Conservation (phyloP, 2,329 filamentous ascomycete species). For the Leptographium wingfieldii region DNA sequence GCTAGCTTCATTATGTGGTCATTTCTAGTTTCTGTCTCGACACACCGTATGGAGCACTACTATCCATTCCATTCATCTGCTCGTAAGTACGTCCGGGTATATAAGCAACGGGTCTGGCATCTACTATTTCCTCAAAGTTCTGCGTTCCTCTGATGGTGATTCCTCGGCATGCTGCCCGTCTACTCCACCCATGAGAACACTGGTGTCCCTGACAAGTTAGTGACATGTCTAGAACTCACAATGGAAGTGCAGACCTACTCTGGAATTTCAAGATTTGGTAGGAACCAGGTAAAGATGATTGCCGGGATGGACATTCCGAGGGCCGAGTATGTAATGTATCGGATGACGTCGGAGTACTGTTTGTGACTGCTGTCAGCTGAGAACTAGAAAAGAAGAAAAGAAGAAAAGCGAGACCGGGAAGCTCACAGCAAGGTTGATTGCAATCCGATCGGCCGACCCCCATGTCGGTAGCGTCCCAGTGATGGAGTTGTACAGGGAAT, state of each 20-base stretch:
- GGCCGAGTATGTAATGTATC: conserved; percentile 17
- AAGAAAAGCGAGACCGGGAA: background rate
- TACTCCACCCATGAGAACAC: background rate
- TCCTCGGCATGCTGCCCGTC: background rate
- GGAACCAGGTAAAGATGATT: conserved; percentile 13
- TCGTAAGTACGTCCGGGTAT: no score
- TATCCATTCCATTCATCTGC: no score
- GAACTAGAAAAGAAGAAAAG: background rate
- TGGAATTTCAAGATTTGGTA: conserved; percentile 15
- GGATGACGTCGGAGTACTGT: conserved; percentile 16
- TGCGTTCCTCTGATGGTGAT: background rate
- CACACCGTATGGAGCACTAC: no score
- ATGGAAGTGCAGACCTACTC: background rate
- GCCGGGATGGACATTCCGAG: conserved; percentile 13
- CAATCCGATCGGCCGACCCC: conserved; percentile 5
- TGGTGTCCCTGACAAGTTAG: background rate
- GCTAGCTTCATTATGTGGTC: no score
- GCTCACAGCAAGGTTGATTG: conserved; percentile 7
- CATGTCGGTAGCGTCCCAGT: conserved; percentile 2
- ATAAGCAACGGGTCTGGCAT: no score
- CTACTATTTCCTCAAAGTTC: background rate
- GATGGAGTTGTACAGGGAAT: conserved; percentile 8
- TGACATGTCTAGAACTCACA: no score
- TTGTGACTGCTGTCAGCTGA: background rate
- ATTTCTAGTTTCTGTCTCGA: no score